Base-by-base conservation (phyloP, 768 basidiomycete species). In the Clitopilus passeckerianus region DNA sequence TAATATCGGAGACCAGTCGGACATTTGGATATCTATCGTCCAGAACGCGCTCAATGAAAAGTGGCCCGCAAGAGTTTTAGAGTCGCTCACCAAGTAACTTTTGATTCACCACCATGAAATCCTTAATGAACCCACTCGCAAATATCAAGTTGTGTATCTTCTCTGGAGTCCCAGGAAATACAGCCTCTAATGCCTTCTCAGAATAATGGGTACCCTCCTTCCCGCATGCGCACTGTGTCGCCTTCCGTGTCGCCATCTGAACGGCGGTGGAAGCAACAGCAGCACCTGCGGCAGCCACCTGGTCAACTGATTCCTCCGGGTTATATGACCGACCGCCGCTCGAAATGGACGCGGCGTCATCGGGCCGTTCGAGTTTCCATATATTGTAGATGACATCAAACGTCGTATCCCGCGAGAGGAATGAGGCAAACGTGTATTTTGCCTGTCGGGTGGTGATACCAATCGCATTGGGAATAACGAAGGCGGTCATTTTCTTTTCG, bases 401-500 rank as follows among this genome's bases (percentile, higher is more conserved):
- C 0, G 95, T 95, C 43, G 95, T 94, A 74, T 99, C 96, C 9
- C 96, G 86, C 0, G 95, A 90, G 64, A 98, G 87, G 80, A 99
- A 96, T 14, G 95, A 98, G 0, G 97, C 93, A 65, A 98, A 98
- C 1, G 89, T 91, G 75, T 97, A 93, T 75, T 95, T 93, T 16
- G 82, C 81, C 64, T 86, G 85, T 24, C 83, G 81, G 0, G 95
- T 97, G 14, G 91, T 85, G 59, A 98, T 83, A 65, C 90, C 89
- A 64, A 98, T 95, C 23, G 93, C 96, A 70, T 98, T 98, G 15
- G 96, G 96, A 62, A 98, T 98, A 60, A 98, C 93, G 65, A 95
- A 91, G 1, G 96, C 95, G 0, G 96, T 98, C 93, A 95, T 98
- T 67, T 86, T 92, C 83, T 97, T 98, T 69, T 98, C 96, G 22